These are phyloP conservation scores for Dalbergia cochinchinensis DNA, from an alignment of 306 rosid species.

Conservation along the genomic window DNA sequence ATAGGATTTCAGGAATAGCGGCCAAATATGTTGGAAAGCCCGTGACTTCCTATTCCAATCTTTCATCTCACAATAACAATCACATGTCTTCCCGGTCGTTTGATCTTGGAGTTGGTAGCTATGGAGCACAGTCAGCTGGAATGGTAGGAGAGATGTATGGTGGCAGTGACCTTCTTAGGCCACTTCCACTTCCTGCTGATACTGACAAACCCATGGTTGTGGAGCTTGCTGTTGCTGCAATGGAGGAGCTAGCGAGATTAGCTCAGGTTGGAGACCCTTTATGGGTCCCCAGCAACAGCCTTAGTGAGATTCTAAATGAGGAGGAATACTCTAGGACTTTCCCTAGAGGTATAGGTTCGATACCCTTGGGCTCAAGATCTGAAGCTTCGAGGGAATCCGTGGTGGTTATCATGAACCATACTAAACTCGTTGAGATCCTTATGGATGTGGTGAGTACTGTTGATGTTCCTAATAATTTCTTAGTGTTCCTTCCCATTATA, in stretches of 20 bases:
- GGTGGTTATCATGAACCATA: conserved; percentile 79
- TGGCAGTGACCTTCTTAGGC: conserved; percentile 66
- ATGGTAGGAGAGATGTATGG: conserved; percentile 69
- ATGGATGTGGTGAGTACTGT: conserved; percentile 78
- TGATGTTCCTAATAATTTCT: neutral
- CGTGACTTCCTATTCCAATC: conserved; percentile 62
- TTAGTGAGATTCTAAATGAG: conserved; percentile 66
- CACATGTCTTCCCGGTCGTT: conserved; percentile 58
- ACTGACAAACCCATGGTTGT: conserved; percentile 81
- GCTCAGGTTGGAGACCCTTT: conserved; percentile 73
- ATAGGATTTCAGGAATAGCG: conserved; percentile 81
- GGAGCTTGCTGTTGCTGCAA: conserved; percentile 90
- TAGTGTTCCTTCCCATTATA: neutral
- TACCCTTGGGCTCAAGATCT: conserved; percentile 66
- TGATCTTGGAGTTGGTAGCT: conserved; percentile 66
- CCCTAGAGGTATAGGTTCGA: conserved; percentile 79
- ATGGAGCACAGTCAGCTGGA: conserved; percentile 67
- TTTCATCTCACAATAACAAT: conserved; percentile 54
- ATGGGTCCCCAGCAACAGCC: conserved; percentile 60
- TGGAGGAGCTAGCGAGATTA: conserved; percentile 84
- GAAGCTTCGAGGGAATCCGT: conserved; percentile 86
- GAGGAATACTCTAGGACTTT: conserved; percentile 75
- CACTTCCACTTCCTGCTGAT: conserved; percentile 65
- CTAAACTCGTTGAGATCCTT: conserved; percentile 81
- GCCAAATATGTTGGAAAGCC: conserved; percentile 89